Base-by-base conservation (phyloP, 2,329 filamentous ascomycete genomes). In the Seiridium cupressi region DNA sequence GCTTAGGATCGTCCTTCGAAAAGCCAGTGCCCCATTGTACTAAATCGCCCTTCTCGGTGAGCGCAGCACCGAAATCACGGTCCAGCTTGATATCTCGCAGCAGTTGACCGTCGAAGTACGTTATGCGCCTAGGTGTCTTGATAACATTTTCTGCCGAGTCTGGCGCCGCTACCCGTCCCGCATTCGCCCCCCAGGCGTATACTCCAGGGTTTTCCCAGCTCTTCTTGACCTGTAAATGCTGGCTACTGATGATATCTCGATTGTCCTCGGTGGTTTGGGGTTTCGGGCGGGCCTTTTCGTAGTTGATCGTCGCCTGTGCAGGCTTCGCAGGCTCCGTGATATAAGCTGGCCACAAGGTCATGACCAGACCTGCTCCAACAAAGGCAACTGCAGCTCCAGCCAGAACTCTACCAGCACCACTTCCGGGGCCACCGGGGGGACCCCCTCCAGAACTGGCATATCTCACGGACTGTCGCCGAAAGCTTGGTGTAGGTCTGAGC, bases 171-270 rank as follows among this genome's bases (percentile, higher is more conserved):
- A 97, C 93, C 66, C 84, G 85, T 62, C 93, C 92, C 13, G 81
- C 79, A 69, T 99, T 99, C 18, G 90, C 92, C 0, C 95, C 95
- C 94, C 95, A 99, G 4, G 90, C 87, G 75, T 96, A 98, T 0
- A 98, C 90, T 2, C 93, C 95, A 0, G 95, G 94, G 62, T 91
- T 88, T 74, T 87, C 85, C 82, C 84, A 87, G 74, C 91, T 96
- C 70, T 86, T 87, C 77, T 91, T 92, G 61, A 97, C 90, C 77
- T 97, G 94, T 5, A 92, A 77, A 76, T 96, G 92, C 72, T 96
- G 92, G 9, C 90, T 91, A 70, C 90, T 94, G 66, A 96, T 86
- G 60, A 90, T 76, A 59, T 93, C 90, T 60, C 90, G 78, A 63
- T 89, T 88, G 64, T 92, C 89, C 73, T 93, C 91, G 65, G 86